Evolutionary conservation across 805 yeast genomes (phyloP), one percentile per base, ranked within the genome.

Genomic region (Lipomyces chichibuensis): DNA sequence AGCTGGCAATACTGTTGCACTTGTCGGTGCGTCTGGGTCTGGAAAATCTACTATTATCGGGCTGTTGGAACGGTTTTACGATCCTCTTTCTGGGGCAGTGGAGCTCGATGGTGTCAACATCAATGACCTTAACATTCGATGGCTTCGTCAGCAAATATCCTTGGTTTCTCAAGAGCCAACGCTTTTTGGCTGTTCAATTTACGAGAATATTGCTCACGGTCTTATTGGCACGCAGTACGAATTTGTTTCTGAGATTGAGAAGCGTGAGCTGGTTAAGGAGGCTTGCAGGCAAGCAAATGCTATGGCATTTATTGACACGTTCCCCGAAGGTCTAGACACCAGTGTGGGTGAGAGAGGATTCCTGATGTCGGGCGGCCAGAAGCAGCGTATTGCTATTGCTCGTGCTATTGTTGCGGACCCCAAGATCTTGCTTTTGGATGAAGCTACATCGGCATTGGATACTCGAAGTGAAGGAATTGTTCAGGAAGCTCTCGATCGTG

Each of bases 11-110:
- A 91, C 89, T 73, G 93, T 91, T 49, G 97, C 97, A 13, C 85
- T 92, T 72, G 97, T 92, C 20, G 97, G 97, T 1, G 88, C 96
- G 93, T 1, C 87, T 91, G n/a, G 97, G 3, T 70, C 75, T 14
- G 92, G 51, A 76, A 81, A 3, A 59, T 63, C 68, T 51, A 71
- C 74, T 0, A 81, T 87, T 13, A 80, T 86, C 2, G 88, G 86
- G 71, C 76, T 87, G 27, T 76, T 87, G 37, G 78, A 87, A 67
- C 77, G 90, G 59, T 85, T 85, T 72, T 87, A 87, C 73, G 86
- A 85, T 67, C 87, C 88, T 4, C 67, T 74, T 3, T 69, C 75
- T 0, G 90, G 90, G 6, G 70, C 74, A 8, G 80, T 87, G 3
- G 52, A 75, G 2, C 77, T 87, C 8, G 85, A 85, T 70, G 84